Evolutionary conservation across 768 basidiomycete genomes (phyloP).

Genomic region (Hygrophoropsis aurantiaca): DNA sequence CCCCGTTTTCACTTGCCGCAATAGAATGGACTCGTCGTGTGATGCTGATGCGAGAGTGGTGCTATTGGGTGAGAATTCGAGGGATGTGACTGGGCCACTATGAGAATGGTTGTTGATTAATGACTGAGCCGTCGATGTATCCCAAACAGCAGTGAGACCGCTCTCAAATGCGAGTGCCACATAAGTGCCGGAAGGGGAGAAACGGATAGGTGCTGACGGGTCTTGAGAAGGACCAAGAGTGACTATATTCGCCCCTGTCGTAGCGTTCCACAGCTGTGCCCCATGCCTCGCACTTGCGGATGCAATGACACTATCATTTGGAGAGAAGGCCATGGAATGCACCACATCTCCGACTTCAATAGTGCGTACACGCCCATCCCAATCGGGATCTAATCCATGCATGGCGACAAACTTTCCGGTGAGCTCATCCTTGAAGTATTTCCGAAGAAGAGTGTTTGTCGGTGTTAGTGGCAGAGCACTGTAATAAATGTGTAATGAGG

Average conservation of each 20-base stretch:
- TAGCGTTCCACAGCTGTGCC: conserved; percentile 20
- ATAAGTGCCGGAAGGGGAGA: conserved; percentile 18
- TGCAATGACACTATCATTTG: conserved; percentile 10
- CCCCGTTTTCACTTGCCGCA: conserved; percentile 20
- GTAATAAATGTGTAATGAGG: conserved; percentile 17
- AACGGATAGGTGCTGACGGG: conserved; percentile 12
- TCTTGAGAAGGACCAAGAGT: conserved; percentile 11
- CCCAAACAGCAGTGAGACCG: conserved; percentile 17
- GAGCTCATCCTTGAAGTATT: conserved; percentile 9
- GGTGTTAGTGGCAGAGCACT: conserved; percentile 8
- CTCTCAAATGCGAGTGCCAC: conserved; percentile 17
- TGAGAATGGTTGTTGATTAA: conserved; percentile 17
- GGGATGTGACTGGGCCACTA: conserved; percentile 9
- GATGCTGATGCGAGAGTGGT: conserved; percentile 17
- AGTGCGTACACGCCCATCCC: neutral
- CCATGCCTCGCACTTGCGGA: conserved; percentile 13
- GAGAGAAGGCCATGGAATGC: conserved; percentile 15
- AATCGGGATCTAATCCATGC: neutral
- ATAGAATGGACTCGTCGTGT: conserved; percentile 11
- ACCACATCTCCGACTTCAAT: conserved; percentile 6
- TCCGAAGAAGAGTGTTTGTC: neutral
- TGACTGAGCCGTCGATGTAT: conserved; percentile 18
- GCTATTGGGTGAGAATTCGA: conserved; percentile 14
- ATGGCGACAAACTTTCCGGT: neutral
- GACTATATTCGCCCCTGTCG: conserved; percentile 19